phyloP scores from a whole-genome alignment of 1,284 basidiomycete genomes.

The Termitomyces sp. region DNA sequence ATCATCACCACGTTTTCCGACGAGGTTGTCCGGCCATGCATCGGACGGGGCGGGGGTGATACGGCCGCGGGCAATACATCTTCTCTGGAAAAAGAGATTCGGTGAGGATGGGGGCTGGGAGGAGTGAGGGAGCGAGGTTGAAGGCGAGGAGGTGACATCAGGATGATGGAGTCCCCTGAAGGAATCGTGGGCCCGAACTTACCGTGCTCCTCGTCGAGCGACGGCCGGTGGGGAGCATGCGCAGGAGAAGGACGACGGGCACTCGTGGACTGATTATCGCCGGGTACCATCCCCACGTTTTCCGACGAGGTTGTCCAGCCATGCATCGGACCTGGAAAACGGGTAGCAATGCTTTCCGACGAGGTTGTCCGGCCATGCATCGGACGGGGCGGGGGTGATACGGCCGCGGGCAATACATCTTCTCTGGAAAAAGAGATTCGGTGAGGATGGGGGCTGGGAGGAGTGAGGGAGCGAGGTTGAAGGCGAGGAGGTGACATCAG shows the following conservation, averaged over 20 bases:
- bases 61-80: slow-evolving; percentile 7
- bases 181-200: not conserved
- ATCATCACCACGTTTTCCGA: slow-evolving; percentile 33
- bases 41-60: slow-evolving; percentile 5
- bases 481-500: not conserved
- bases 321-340: slow-evolving; percentile 32
- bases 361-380: slow-evolving; percentile 11
- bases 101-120: slow-evolving; percentile 2
- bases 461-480: not conserved
- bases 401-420: slow-evolving; percentile 5
- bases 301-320: slow-evolving; percentile 24
- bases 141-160: not conserved
- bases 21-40: slow-evolving; percentile 19
- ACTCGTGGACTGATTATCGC: slow-evolving; percentile 22
- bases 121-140: not conserved
- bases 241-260: slow-evolving; percentile 2
- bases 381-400: slow-evolving; percentile 5
- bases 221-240: not conserved
- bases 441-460: slow-evolving; percentile 1
- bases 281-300: slow-evolving; percentile 33
- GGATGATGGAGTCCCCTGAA: not conserved
- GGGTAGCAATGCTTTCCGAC: slow-evolving; percentile 33
- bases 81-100: slow-evolving; percentile 8
- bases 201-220: slow-evolving; percentile 10
- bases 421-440: slow-evolving; percentile 9